Conservation (phyloP, 1,284 basidiomycete species). For the Agaricales sp. region DNA sequence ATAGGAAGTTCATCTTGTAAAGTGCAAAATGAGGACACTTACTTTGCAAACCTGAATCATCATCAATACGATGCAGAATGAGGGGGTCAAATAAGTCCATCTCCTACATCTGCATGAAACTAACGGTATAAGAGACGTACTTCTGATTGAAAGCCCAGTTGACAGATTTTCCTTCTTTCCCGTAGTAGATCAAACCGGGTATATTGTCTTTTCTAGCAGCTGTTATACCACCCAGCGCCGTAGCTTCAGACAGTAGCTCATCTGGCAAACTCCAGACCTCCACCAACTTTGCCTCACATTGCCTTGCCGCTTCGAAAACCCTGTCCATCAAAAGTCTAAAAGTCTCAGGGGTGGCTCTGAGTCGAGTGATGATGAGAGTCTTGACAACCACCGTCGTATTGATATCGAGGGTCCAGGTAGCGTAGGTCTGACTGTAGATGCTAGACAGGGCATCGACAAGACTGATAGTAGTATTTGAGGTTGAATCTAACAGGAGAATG, state of each 20-base stretch:
- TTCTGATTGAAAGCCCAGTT: constrained; percentile 49
- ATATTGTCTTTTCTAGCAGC: constrained; percentile 35
- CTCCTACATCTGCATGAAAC: no score
- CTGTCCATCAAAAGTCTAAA: constrained; percentile 30
- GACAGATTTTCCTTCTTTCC: constrained; percentile 26
- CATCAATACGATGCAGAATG: no score
- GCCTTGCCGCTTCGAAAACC: constrained; percentile 27
- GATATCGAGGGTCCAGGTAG: constrained; percentile 44
- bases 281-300: constrained; percentile 29
- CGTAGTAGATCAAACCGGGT: constrained; percentile 50
- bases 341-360: constrained; percentile 25
- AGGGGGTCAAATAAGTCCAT: no score
- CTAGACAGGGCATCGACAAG: constrained; percentile 5
- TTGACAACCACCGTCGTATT: constrained; percentile 17
- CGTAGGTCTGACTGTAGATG: constrained; percentile 22
- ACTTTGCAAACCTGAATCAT: no score
- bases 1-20: no score
- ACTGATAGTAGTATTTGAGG: no score
- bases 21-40: no score
- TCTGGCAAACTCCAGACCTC: constrained; percentile 46
- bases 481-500: no score
- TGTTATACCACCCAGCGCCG: constrained; percentile 27
- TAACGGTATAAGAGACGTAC: no score
- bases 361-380: constrained; percentile 39
- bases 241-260: constrained; percentile 23